Base-by-base conservation (phyloP, 2,329 filamentous ascomycete genomes). In the Claviceps digitariae region DNA sequence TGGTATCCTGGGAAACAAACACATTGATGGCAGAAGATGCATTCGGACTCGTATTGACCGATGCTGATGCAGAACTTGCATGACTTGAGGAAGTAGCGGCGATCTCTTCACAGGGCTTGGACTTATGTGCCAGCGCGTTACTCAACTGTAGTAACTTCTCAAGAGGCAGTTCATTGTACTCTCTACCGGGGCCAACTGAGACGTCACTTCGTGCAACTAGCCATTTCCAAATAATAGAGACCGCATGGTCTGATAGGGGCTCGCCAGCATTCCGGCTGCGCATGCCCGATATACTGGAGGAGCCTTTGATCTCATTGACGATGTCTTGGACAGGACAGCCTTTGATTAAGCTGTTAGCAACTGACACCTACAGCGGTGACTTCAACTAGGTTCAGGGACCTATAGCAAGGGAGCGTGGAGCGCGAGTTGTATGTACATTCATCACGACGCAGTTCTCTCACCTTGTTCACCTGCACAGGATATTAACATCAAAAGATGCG, bases 1-100 rank as follows among this genome's bases (percentile, higher is more conserved):
- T 73, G 4, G 74, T 74, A 48, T 77, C 73, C 57, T 81, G 74
- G 0, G 76, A 74, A 15, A 77, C 73, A 54, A 72, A 73, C 2
- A 83, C 64, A 12, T 66, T 60, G 23, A 55, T 17, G 2, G 20
- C 27, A 9, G 45, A 34, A 46, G 50, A 25, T 2, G 38, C n/a
- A 15, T 12, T 21, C 9, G 27, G 4, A 12, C 47, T n/a, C 23
- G 46, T 3, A 4, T 44, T 45, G 10, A 27, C 34, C n/a, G 25
- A 49, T 38, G 29, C 29, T 21, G 43, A 44, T n/a, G 10, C 36
- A 6, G 15, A 2, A 23, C 23, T 36, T 50, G 49, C 45, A 21
- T 49, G n/a, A 27, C 13, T n/a, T 25, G 43, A n/a, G 10, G 12
- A n/a, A 12, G 29, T 34, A 1, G 21, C 12, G 25, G 15, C 27